Percentiles rank a stretch among this genome's conserved stretches.
Evolutionary conservation across 805 yeast genomes (phyloP).

Genomic region (Ogataea henricii): DNA sequence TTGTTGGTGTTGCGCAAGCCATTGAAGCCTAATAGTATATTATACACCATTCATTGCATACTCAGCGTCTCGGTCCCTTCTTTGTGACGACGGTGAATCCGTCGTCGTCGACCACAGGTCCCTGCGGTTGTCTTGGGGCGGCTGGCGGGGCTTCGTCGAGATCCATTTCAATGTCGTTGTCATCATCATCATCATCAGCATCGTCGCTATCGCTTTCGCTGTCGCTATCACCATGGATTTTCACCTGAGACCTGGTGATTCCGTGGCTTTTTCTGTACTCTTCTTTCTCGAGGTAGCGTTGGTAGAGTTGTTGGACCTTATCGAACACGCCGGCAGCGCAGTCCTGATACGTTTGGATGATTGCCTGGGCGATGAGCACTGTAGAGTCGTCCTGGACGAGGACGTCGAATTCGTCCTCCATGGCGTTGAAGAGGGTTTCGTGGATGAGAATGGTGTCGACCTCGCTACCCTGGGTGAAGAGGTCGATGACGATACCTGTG

Average conservation of each 20-base stretch:
- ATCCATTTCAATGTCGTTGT: conserved; percentile 41
- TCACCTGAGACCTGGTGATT: conserved; percentile 38
- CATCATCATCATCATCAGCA: conserved; percentile 45
- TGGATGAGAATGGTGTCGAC: conserved; percentile 82
- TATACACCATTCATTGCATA: conserved; percentile 1
- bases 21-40: not conserved
- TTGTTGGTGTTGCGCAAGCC: not conserved
- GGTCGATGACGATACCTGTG: conserved; percentile 75
- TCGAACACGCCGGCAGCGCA: conserved; percentile 55
- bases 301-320: conserved; percentile 60
- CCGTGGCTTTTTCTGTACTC: conserved; percentile 35
- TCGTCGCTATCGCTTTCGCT: conserved; percentile 49
- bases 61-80: conserved; percentile 53
- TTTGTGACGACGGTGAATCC: conserved; percentile 89
- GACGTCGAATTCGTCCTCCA: conserved; percentile 94
- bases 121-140: conserved; percentile 36
- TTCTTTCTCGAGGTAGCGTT: conserved; percentile 58
- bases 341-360: conserved; percentile 67
- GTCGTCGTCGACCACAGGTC: conserved; percentile 86
- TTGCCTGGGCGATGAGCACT: conserved; percentile 64
- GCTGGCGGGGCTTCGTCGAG: conserved; percentile 19
- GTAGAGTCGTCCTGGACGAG: conserved; percentile 89
- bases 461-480: conserved; percentile 60
- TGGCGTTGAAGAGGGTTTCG: conserved; percentile 80
- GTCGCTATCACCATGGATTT: conserved; percentile 48